Evolutionary conservation across 192 early-diverging fungal genomes (phyloP).

Genomic region (Coemansia umbellata): DNA sequence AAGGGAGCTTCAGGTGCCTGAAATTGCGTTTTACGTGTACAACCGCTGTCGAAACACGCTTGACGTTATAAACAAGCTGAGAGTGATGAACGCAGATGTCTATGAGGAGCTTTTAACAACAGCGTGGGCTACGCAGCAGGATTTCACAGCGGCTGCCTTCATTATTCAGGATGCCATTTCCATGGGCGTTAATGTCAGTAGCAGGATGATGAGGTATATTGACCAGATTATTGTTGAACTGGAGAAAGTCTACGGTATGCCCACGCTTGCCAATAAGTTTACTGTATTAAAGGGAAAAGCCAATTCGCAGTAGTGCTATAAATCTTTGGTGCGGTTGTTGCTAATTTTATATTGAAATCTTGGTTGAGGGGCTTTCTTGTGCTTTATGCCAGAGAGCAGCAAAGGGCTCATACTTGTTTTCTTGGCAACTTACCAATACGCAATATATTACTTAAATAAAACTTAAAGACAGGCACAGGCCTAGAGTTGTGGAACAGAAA

Average conservation of each 20-base stretch:
- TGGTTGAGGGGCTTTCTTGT: no score
- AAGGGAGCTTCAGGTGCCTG: constrained; percentile 23
- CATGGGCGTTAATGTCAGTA: constrained; percentile 14
- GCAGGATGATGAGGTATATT: constrained; percentile 19
- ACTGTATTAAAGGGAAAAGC: no score
- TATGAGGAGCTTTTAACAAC: constrained; percentile 34
- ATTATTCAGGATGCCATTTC: constrained; percentile 26
- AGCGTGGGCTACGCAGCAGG: constrained; percentile 22
- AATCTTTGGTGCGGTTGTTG: no score
- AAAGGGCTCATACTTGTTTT: no score
- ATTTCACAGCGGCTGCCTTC: constrained; percentile 17
- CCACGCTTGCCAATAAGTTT: no score
- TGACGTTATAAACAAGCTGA: constrained; percentile 19
- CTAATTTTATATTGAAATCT: no score
- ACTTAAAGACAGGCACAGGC: no score
- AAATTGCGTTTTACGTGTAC: constrained; percentile 23
- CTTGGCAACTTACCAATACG: no score
- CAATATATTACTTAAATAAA: no score
- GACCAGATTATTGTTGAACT: constrained; percentile 26
- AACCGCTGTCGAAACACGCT: constrained; percentile 24
- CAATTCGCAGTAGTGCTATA: no score
- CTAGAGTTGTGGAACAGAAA: no score
- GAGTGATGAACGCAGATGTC: constrained; percentile 16
- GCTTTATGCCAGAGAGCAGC: no score
- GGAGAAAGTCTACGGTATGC: constrained; percentile 19